A percentile compares a stretch with the other conserved stretches of the same genome.
Evolutionary conservation across 2,329 filamentous ascomycete genomes (phyloP).

Genomic region (Penicillium sp.): DNA sequence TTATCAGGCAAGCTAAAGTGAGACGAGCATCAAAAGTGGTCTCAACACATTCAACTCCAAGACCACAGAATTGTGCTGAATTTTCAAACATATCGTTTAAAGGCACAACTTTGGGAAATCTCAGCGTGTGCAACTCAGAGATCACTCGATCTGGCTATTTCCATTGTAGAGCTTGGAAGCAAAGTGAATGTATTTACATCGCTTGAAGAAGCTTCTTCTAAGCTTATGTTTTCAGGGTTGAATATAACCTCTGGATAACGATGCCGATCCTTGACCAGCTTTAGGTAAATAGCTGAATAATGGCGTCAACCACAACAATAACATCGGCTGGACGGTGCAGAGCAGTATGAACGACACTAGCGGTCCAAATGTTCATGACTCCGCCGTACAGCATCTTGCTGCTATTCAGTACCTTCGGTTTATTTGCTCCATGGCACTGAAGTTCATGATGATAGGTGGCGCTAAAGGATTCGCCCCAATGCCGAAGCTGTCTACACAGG

Average conservation of each 20-base stretch:
- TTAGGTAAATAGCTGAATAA: neutral
- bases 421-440: conserved; percentile 40
- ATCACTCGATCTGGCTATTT: neutral
- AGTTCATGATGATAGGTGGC: conserved; percentile 30
- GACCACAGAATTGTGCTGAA: neutral
- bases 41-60: neutral
- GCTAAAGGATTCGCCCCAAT: conserved; percentile 33
- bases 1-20: neutral
- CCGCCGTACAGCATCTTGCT: conserved; percentile 22
- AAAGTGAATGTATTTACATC: neutral
- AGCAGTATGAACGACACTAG: neutral
- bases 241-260: neutral
- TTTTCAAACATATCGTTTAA: neutral
- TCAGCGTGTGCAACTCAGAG: neutral
- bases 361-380: neutral
- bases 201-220: neutral
- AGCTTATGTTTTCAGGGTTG: neutral
- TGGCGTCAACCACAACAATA: neutral
- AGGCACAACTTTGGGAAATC: neutral
- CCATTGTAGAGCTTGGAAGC: neutral
- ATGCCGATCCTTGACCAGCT: neutral
- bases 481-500: conserved; percentile 34
- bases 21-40: neutral
- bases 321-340: neutral
- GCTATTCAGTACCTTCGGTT: conserved; percentile 27